phyloP scores from a whole-genome alignment of 805 yeast genomes.

The Metschnikowia hibisci region DNA sequence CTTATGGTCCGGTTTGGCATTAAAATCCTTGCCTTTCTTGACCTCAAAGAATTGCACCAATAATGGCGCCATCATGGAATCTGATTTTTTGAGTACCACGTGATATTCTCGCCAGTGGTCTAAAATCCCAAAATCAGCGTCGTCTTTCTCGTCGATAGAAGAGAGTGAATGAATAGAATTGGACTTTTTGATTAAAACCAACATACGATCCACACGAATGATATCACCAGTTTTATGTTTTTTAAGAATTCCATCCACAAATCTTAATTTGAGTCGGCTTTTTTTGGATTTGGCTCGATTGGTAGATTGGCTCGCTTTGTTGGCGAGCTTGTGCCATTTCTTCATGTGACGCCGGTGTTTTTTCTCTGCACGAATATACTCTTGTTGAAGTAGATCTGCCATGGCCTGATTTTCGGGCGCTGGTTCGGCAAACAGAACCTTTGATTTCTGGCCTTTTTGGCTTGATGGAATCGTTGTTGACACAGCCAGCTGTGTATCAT shows the following conservation, averaged over 20 bases:
- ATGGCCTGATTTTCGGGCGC: constrained; percentile 20
- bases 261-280: constrained; percentile 17
- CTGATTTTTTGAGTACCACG: constrained; percentile 67
- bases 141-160: constrained; percentile 46
- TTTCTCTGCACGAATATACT: constrained; percentile 15
- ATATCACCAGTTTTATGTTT: constrained; percentile 50
- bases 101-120: constrained; percentile 81
- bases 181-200: constrained; percentile 55
- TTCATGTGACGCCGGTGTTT: constrained; percentile 16
- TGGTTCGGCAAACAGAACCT: constrained; percentile 20
- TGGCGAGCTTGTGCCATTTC: constrained; percentile 24
- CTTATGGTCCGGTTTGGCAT: constrained; percentile 21
- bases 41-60: constrained; percentile 58
- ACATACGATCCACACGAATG: constrained; percentile 61
- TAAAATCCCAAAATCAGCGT: constrained; percentile 49
- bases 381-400: constrained; percentile 7
- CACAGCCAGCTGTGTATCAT: neutral
- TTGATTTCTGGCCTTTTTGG: neutral
- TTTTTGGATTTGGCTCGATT: constrained; percentile 15
- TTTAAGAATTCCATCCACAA: constrained; percentile 22
- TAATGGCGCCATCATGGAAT: constrained; percentile 48
- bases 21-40: constrained; percentile 28
- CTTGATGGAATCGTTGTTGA: neutral
- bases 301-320: constrained; percentile 22
- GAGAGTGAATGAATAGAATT: constrained; percentile 18